Conservation (phyloP, 345 rosid genomes). For the Populus euphratica region DNA sequence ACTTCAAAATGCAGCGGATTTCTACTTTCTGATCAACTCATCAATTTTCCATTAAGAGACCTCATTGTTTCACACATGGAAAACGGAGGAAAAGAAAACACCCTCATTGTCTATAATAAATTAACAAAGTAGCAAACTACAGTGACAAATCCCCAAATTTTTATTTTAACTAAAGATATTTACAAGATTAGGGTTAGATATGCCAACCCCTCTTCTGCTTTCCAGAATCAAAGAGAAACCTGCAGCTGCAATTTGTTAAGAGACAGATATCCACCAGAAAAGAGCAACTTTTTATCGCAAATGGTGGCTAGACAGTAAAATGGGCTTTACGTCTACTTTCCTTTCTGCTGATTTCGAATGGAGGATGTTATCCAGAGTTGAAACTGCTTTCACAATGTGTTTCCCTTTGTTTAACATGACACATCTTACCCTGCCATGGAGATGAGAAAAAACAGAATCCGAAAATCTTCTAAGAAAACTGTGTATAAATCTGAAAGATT, state of each 20-base stretch:
- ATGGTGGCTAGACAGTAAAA: slow-evolving; percentile 28
- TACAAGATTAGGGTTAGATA: background rate
- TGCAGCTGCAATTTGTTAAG: background rate
- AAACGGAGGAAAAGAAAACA: too few relatives aligned
- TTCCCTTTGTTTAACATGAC: slow-evolving; percentile 71
- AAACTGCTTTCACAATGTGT: slow-evolving; percentile 49
- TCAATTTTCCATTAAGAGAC: too few relatives aligned
- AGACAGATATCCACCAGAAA: background rate
- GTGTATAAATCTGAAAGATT: background rate
- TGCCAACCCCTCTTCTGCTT: background rate
- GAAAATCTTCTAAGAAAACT: background rate
- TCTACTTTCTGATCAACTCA: too few relatives aligned
- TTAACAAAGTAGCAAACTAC: too few relatives aligned
- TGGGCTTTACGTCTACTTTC: slow-evolving; percentile 29
- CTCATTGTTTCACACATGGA: too few relatives aligned
- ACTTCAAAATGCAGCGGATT: too few relatives aligned
- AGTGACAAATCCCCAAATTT: too few relatives aligned
- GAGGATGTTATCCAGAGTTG: slow-evolving; percentile 50
- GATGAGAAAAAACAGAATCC: background rate
- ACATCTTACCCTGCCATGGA: slow-evolving; percentile 45
- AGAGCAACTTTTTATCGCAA: background rate
- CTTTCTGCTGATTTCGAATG: slow-evolving; percentile 28
- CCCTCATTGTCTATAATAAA: too few relatives aligned
- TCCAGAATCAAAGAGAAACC: background rate
- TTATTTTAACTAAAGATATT: background rate